Base-by-base conservation (phyloP, 805 yeast genomes). In the Candida krabiensis region DNA sequence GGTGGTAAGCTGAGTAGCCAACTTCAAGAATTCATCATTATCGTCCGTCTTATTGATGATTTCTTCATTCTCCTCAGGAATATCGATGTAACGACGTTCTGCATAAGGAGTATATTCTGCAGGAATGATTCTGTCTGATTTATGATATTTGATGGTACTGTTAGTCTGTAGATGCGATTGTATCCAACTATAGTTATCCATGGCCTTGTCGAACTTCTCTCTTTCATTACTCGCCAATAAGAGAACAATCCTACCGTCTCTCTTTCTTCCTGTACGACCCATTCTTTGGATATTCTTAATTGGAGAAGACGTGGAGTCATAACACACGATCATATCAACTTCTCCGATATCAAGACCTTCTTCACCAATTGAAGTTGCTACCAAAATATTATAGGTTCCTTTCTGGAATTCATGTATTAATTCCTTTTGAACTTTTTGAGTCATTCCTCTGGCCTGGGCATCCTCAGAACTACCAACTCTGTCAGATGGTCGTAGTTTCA, bases 331-430 rank as follows among this genome's bases (percentile, higher is more conserved):
- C 52, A 93, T 59, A 61, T 93, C 99, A 37, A 93, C 99, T 58
- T 95, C 97, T 22, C 99, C 99, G 49, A 93, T 95, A 68, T 93
- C 99, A 47, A 93, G 71, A 30, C 99, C 99, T 69, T 93, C 99
- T 60, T 93, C 99, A 32, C 98, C 99, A 56, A 93, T 91, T 0
- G 96, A 89, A 0, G 99, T 93, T 4, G 98, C 96, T 5, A 93
- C 96, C 15, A 93, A 65, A 7, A 87, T 79, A 55, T 93, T 95
- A 53, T 77, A 77, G 1, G 62, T 69, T 6, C 96, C 96, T 0
- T 61, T 53, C 52, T 83, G 86, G 63, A 93, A 93, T 40, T 80
- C 70, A 21, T 73, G 73, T 19, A 93, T 82, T 9, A 87, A 73
- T 39, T 81, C 83, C 49, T 87, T 88, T 54, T 93, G 99, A 30